Evolutionary conservation across 352 stramenopile species (phyloP).

Genomic region (Phytophthora fragariaefolia): DNA sequence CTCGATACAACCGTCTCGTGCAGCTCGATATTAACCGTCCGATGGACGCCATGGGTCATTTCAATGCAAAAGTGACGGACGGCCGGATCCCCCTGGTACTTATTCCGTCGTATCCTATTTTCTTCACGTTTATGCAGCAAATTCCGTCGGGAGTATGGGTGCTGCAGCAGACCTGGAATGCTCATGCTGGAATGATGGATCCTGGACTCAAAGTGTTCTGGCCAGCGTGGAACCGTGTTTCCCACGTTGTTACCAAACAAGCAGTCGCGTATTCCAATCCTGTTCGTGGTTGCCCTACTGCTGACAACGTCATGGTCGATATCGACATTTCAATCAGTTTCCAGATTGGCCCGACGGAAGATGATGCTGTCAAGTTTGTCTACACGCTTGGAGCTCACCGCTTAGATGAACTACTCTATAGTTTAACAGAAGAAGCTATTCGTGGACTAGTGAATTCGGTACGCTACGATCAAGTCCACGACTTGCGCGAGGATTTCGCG

Average conservation of each 20-base stretch:
- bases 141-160: slow-evolving; percentile 70
- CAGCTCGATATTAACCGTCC: slow-evolving; percentile 50
- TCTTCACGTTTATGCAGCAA: slow-evolving; percentile 51
- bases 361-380: slow-evolving; percentile 78
- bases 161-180: slow-evolving; percentile 82
- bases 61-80: slow-evolving; percentile 50
- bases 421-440: slow-evolving; percentile 68
- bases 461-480: slow-evolving; percentile 76
- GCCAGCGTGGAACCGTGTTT: slow-evolving; percentile 74
- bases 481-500: slow-evolving; percentile 76
- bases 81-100: slow-evolving; percentile 62
- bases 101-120: slow-evolving; percentile 47
- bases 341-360: slow-evolving; percentile 71
- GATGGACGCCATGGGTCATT: slow-evolving; percentile 50
- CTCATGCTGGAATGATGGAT: slow-evolving; percentile 68
- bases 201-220: slow-evolving; percentile 73
- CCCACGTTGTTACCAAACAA: slow-evolving; percentile 83
- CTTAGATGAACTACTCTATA: slow-evolving; percentile 77
- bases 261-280: slow-evolving; percentile 74
- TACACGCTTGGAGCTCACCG: slow-evolving; percentile 75
- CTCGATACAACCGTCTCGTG: slow-evolving; percentile 48
- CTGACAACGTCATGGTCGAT: slow-evolving; percentile 85
- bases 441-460: slow-evolving; percentile 74
- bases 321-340: slow-evolving; percentile 86
- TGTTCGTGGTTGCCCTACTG: slow-evolving; percentile 67